Evolutionary conservation across 768 basidiomycete genomes (phyloP).

Genomic region (Daedaleopsis nitida): DNA sequence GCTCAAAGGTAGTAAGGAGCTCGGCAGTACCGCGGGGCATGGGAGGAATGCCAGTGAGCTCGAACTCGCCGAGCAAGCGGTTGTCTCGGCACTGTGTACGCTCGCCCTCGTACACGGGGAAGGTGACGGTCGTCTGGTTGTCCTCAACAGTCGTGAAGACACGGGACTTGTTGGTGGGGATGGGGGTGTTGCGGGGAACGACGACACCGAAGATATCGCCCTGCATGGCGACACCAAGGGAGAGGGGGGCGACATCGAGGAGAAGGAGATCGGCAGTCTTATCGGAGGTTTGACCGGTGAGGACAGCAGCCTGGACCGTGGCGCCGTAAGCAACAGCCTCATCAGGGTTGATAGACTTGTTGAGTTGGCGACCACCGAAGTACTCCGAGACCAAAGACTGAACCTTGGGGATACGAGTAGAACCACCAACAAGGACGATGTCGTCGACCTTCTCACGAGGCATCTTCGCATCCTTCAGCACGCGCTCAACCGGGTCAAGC

Average conservation of each 20-base stretch:
- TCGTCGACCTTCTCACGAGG: slow-evolving; percentile 96
- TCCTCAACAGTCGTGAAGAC: slow-evolving; percentile 99
- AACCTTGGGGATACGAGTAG: slow-evolving; percentile 99
- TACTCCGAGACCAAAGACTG: slow-evolving; percentile 97
- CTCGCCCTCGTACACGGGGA: slow-evolving; percentile 99
- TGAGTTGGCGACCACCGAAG: slow-evolving; percentile 96
- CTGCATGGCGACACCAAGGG: slow-evolving; percentile 99
- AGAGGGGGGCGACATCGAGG: slow-evolving; percentile 97
- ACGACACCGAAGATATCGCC: slow-evolving; percentile 99
- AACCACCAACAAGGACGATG: slow-evolving; percentile 99
- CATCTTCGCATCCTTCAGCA: slow-evolving; percentile 99
- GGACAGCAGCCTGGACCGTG: slow-evolving; percentile 98
- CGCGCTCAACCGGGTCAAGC: slow-evolving; percentile 97
- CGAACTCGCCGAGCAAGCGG: slow-evolving; percentile 98
- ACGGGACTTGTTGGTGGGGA: slow-evolving; percentile 98
- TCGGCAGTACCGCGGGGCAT: slow-evolving; percentile 99
- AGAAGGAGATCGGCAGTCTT: slow-evolving; percentile 98
- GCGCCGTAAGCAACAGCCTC: slow-evolving; percentile 99
- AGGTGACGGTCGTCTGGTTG: slow-evolving; percentile 99
- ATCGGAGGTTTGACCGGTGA: slow-evolving; percentile 97
- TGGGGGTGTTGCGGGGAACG: slow-evolving; percentile 98
- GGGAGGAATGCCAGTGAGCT: slow-evolving; percentile 97
- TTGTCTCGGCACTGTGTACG: slow-evolving; percentile 99
- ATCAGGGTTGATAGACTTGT: slow-evolving; percentile 99
- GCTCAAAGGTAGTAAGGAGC: slow-evolving; percentile 98